Conservation (phyloP, 176 grass and related monocot species). For the Oryza brachyantha region DNA sequence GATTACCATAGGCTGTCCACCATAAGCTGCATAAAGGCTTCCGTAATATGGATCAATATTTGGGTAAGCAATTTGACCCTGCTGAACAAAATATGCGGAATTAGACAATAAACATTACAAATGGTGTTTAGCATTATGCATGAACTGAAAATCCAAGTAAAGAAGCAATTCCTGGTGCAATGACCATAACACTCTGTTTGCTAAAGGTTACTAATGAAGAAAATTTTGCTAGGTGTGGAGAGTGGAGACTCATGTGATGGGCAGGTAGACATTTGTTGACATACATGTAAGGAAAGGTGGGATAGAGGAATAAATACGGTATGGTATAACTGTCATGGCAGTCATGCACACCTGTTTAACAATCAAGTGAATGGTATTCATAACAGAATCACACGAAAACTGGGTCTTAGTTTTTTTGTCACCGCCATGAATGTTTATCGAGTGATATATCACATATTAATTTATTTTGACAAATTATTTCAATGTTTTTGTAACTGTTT, state of each 20-base stretch:
- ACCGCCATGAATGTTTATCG: too few species aligned
- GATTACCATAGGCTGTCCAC: slow-evolving; percentile 67
- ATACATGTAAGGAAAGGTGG: not conserved
- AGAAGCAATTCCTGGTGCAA: not conserved
- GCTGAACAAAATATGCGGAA: slow-evolving; percentile 12
- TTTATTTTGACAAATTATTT: too few species aligned
- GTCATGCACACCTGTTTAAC: not conserved
- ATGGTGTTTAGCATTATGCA: not conserved
- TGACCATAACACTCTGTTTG: not conserved
- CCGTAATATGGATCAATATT: slow-evolving; percentile 73
- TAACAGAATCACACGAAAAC: slow-evolving; percentile 9
- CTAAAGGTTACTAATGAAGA: not conserved
- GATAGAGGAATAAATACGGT: not conserved
- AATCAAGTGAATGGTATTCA: not conserved
- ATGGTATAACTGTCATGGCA: not conserved
- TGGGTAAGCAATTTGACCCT: slow-evolving; percentile 72
- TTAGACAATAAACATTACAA: slow-evolving; percentile 9
- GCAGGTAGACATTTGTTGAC: not conserved
- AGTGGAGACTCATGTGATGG: not conserved
- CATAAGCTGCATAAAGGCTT: slow-evolving; percentile 69
- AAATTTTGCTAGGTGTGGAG: slow-evolving; percentile 4
- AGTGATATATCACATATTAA: too few species aligned
- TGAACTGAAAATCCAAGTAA: slow-evolving; percentile 4
- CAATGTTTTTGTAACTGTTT: too few species aligned
- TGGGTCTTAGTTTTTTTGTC: not conserved